Evolutionary conservation across 2,329 filamentous ascomycete species (phyloP).

Genomic region (Herpotrichia juniperi): DNA sequence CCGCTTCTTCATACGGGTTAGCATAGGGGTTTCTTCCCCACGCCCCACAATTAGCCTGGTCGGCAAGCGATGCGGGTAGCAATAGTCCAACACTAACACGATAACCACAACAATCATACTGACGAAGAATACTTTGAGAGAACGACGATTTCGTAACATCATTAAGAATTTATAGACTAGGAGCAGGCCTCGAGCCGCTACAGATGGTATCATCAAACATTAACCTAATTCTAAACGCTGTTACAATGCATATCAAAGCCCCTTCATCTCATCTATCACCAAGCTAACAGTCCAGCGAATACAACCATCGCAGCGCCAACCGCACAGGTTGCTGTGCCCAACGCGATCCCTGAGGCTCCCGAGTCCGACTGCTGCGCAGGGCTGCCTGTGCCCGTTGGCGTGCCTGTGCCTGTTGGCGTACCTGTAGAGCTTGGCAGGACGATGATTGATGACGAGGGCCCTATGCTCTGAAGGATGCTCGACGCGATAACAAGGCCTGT

Average conservation of each 20-base stretch:
- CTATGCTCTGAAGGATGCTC: slow-evolving; percentile 1
- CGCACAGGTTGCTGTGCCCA: slow-evolving; percentile 4
- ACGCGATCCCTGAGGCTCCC: slow-evolving; percentile 12
- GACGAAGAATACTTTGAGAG: too few relatives aligned
- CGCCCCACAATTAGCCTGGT: slow-evolving; percentile 9
- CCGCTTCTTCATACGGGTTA: not conserved
- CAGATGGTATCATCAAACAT: not conserved
- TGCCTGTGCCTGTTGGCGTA: not conserved
- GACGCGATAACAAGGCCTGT: slow-evolving; percentile 5
- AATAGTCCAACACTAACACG: not conserved
- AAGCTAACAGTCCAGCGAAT: slow-evolving; percentile 14
- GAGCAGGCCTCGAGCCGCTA: slow-evolving; percentile 3
- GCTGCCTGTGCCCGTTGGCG: slow-evolving; percentile 6
- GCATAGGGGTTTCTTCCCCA: slow-evolving; percentile 1
- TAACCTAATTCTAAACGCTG: not conserved
- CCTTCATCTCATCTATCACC: slow-evolving; percentile 3
- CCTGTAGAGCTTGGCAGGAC: slow-evolving; percentile 2
- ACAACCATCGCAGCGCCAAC: slow-evolving; percentile 9
- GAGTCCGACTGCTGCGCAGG: slow-evolving; percentile 12
- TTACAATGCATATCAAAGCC: not conserved
- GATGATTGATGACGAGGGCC: not conserved
- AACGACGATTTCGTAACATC: not conserved
- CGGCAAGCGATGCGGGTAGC: not conserved
- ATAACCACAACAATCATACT: too few relatives aligned
- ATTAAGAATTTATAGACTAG: slow-evolving; percentile 3